These are phyloP conservation scores for Candida saitoana DNA, from an alignment of 805 yeast species.

Conservation along the genomic window DNA sequence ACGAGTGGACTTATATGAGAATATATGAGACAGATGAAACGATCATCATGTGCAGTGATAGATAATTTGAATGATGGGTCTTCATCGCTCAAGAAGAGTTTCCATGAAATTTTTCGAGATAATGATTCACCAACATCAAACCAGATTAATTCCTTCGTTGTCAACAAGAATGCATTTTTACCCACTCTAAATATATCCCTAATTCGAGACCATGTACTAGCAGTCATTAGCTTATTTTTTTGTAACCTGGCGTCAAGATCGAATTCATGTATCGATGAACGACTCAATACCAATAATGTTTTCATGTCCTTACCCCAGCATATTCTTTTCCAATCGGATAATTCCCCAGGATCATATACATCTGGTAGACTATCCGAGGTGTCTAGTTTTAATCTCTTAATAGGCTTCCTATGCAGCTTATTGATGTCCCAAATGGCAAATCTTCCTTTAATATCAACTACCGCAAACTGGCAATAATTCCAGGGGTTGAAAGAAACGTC, in stretches of 20 bases:
- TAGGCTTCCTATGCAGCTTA: neutral
- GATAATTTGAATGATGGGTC: constrained; percentile 52
- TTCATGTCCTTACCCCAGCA: constrained; percentile 37
- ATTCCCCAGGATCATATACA: constrained; percentile 43
- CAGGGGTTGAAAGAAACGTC: constrained; percentile 45
- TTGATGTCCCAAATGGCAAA: constrained; percentile 40
- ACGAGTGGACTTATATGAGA: constrained; percentile 27
- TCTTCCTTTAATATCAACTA: constrained; percentile 52
- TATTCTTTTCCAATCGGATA: constrained; percentile 54
- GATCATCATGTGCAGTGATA: constrained; percentile 19
- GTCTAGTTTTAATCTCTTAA: neutral
- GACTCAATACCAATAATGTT: constrained; percentile 31
- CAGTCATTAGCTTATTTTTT: constrained; percentile 35
- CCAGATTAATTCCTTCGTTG: constrained; percentile 64
- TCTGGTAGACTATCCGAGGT: constrained; percentile 1
- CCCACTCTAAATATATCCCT: constrained; percentile 38
- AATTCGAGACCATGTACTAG: constrained; percentile 52
- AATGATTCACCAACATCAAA: constrained; percentile 33
- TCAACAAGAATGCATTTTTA: constrained; percentile 48
- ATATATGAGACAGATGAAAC: constrained; percentile 22
- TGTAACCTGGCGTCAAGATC: constrained; percentile 16
- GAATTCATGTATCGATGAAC: constrained; percentile 40
- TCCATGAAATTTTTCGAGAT: constrained; percentile 63
- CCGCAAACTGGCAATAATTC: constrained; percentile 33
- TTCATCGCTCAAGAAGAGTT: constrained; percentile 53